A percentile compares a stretch with the other conserved stretches of the same genome.
These are phyloP conservation scores for Umbelopsis vinacea DNA, from an alignment of 192 early-diverging fungal species.

Conservation along the genomic window DNA sequence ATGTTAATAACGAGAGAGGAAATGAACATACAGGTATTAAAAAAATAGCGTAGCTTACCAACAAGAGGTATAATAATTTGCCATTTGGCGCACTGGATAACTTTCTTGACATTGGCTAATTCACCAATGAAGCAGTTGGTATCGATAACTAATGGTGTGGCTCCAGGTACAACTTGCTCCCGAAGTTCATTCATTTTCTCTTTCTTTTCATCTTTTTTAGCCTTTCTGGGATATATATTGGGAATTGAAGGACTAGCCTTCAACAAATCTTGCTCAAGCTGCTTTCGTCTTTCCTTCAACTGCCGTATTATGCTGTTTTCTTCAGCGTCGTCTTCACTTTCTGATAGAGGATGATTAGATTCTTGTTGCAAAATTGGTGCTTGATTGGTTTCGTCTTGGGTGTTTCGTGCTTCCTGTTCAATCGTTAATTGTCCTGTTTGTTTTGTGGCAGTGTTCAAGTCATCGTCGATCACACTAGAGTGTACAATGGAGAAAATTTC, in stretches of 20 bases:
- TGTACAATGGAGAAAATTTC: slow-evolving; percentile 16
- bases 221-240: neutral
- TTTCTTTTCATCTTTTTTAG: neutral
- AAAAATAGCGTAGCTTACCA: slow-evolving; percentile 32
- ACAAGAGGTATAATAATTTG: slow-evolving; percentile 56
- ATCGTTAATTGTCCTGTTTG: neutral
- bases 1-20: neutral
- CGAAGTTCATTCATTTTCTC: slow-evolving; percentile 7
- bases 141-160: slow-evolving; percentile 54
- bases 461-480: neutral
- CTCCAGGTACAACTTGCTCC: slow-evolving; percentile 36
- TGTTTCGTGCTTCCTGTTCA: neutral
- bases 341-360: neutral
- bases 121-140: slow-evolving; percentile 64
- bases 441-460: neutral
- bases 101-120: slow-evolving; percentile 44
- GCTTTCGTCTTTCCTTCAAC: slow-evolving; percentile 38
- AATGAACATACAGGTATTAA: neutral
- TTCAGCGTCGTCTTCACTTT: slow-evolving; percentile 1
- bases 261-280: slow-evolving; percentile 26
- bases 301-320: slow-evolving; percentile 26
- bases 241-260: neutral
- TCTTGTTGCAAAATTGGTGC: too few species aligned
- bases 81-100: slow-evolving; percentile 52
- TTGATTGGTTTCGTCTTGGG: too few species aligned